These are phyloP conservation scores for Imleria badia DNA, from an alignment of 768 basidiomycete genomes.

Conservation along the genomic window DNA sequence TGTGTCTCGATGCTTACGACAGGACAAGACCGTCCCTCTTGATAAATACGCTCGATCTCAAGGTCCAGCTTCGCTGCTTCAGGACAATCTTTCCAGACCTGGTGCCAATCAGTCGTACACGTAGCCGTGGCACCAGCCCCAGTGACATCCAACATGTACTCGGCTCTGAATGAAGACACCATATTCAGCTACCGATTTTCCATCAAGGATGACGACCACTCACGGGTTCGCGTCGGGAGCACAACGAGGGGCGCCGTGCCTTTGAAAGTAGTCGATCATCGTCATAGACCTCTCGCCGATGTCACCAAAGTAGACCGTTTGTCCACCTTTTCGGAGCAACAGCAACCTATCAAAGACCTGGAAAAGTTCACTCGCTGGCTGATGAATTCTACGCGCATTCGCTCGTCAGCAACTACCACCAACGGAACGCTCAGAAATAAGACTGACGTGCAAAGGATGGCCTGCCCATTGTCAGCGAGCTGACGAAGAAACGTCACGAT, in stretches of 20 bases:
- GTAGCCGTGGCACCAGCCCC: slow-evolving; percentile 55
- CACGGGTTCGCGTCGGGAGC: slow-evolving; percentile 24
- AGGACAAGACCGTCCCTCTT: slow-evolving; percentile 29
- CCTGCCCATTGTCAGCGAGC: slow-evolving; percentile 52
- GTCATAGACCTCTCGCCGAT: slow-evolving; percentile 24
- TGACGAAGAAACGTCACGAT: slow-evolving; percentile 49
- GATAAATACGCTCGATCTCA: slow-evolving; percentile 45
- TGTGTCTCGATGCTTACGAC: slow-evolving; percentile 20
- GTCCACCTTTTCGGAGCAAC: slow-evolving; percentile 51
- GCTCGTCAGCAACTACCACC: not conserved
- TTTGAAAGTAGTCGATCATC: slow-evolving; percentile 25
- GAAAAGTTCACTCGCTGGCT: slow-evolving; percentile 49
- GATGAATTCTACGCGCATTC: slow-evolving; percentile 17
- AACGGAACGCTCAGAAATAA: not conserved
- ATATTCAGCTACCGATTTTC: not conserved
- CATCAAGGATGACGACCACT: not conserved
- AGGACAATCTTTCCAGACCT: slow-evolving; percentile 45
- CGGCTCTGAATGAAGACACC: slow-evolving; percentile 34
- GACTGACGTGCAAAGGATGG: slow-evolving; percentile 54
- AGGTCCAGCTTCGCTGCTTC: slow-evolving; percentile 38
- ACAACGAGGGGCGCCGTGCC: slow-evolving; percentile 22
- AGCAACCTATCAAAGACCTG: slow-evolving; percentile 52
- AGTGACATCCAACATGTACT: slow-evolving; percentile 52
- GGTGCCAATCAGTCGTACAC: slow-evolving; percentile 48
- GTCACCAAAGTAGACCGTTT: slow-evolving; percentile 69